These are phyloP conservation scores for Licmophora abbreviata DNA, from an alignment of 108 stramenopile genomes.

Conservation along the genomic window DNA sequence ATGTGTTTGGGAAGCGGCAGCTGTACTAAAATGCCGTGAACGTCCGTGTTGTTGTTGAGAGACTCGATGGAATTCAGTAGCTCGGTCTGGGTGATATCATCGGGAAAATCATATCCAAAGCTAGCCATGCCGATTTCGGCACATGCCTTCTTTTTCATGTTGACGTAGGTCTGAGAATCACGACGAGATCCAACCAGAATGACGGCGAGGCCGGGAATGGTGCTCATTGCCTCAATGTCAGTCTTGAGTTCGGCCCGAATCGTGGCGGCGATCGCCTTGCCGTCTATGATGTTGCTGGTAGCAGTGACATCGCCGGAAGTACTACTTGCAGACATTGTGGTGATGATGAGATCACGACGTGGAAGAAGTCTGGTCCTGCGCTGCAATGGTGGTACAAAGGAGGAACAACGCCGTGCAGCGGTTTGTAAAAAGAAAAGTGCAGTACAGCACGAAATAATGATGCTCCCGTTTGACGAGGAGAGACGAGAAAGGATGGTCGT, in stretches of 20 bases:
- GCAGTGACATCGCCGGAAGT: too few species aligned
- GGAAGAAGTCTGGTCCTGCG: too few species aligned
- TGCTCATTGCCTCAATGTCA: too few species aligned
- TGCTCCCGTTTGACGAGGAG: too few species aligned
- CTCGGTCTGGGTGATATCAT: conserved; percentile 71
- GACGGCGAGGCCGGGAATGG: conserved; percentile 90
- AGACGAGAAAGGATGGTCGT: too few species aligned
- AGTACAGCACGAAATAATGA: too few species aligned
- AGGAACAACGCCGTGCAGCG: too few species aligned
- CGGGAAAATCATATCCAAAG: conserved; percentile 77
- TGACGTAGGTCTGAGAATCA: conserved; percentile 95
- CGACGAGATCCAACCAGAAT: conserved; percentile 85
- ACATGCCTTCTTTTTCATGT: conserved; percentile 97
- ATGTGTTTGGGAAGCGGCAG: conserved; percentile 90
- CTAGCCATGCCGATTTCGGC: conserved; percentile 72
- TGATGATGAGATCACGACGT: too few species aligned
- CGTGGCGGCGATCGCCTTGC: conserved; percentile 62
- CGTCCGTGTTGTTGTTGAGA: conserved; percentile 66
- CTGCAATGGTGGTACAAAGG: too few species aligned
- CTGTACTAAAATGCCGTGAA: conserved; percentile 97
- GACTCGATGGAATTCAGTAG: conserved; percentile 59
- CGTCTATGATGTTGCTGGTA: conserved; percentile 76
- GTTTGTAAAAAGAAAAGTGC: too few species aligned
- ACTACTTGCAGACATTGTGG: too few species aligned
- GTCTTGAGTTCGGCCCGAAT: conserved; percentile 63